Conservation (phyloP, 495 filamentous ascomycete genomes). For the Hypoxylon intermedium region DNA sequence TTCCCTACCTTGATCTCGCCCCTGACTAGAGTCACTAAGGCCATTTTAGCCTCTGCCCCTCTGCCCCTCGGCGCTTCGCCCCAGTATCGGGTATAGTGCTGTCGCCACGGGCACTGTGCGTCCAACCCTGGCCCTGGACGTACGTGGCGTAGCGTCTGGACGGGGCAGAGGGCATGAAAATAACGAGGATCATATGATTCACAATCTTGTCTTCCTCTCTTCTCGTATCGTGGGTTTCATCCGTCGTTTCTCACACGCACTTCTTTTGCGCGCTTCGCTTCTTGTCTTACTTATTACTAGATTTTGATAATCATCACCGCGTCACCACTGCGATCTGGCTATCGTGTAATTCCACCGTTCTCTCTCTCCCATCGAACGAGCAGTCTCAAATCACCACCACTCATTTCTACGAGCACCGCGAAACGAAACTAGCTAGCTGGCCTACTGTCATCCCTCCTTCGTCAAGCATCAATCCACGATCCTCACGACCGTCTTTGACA, state of each 20-base stretch:
- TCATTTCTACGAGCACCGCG: neutral
- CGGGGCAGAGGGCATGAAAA: neutral
- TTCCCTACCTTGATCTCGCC: neutral
- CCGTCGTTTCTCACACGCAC: constrained; percentile 3
- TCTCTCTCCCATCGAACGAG: constrained; percentile 2
- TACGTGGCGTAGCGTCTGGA: neutral
- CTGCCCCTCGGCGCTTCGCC: constrained; percentile 6
- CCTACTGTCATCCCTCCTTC: neutral
- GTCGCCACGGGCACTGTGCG: constrained; percentile 21
- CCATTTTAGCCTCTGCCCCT: neutral
- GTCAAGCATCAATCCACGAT: neutral
- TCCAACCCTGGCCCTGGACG: constrained; percentile 1
- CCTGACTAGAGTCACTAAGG: too few relatives aligned
- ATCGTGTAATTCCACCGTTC: constrained; percentile 24
- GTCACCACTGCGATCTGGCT: constrained; percentile 33
- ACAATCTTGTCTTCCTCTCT: constrained; percentile 1
- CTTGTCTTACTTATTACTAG: neutral
- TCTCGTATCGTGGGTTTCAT: constrained; percentile 19
- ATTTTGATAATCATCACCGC: constrained; percentile 16
- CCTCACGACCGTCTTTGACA: neutral
- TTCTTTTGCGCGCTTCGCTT: neutral
- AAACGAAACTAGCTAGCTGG: constrained; percentile 16
- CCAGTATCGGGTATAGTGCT: neutral
- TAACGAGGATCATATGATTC: constrained; percentile 26
- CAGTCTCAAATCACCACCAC: neutral